Conservation (phyloP, 305 asterid species). For the Salvia sclarea region DNA sequence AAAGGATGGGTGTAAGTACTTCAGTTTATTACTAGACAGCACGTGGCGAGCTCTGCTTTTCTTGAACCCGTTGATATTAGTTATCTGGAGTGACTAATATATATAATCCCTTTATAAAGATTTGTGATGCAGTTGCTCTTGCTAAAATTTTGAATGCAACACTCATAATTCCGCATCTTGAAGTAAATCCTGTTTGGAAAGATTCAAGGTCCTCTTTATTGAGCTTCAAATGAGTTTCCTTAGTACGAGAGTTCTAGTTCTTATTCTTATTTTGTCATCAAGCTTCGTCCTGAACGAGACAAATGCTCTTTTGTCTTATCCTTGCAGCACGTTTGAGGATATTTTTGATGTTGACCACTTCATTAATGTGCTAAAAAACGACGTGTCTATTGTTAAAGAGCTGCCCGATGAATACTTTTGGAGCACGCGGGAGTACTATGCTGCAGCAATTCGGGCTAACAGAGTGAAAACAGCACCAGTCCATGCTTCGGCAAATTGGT, state of each 20-base stretch:
- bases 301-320: background rate
- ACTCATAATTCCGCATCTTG: constrained; percentile 78
- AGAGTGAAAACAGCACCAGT: constrained; percentile 86
- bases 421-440: constrained; percentile 95
- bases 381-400: constrained; percentile 65
- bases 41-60: background rate
- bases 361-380: constrained; percentile 58
- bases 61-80: constrained; percentile 9
- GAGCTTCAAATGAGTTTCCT: constrained; percentile 1
- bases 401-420: constrained; percentile 72
- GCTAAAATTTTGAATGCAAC: constrained; percentile 91
- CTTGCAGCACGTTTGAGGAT: constrained; percentile 68
- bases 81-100: constrained; percentile 12
- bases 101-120: constrained; percentile 41
- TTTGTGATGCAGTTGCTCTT: constrained; percentile 92
- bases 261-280: background rate
- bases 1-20: constrained; percentile 83
- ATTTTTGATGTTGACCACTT: constrained; percentile 89
- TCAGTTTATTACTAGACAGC: background rate
- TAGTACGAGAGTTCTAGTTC: background rate
- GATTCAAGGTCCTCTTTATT: constrained; percentile 61
- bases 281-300: constrained; percentile 9
- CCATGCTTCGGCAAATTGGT: constrained; percentile 92
- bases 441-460: constrained; percentile 77
- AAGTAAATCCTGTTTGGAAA: constrained; percentile 88